These are phyloP conservation scores for Candida smagusa DNA, from an alignment of 1,139 yeast species.

Conservation along the genomic window DNA sequence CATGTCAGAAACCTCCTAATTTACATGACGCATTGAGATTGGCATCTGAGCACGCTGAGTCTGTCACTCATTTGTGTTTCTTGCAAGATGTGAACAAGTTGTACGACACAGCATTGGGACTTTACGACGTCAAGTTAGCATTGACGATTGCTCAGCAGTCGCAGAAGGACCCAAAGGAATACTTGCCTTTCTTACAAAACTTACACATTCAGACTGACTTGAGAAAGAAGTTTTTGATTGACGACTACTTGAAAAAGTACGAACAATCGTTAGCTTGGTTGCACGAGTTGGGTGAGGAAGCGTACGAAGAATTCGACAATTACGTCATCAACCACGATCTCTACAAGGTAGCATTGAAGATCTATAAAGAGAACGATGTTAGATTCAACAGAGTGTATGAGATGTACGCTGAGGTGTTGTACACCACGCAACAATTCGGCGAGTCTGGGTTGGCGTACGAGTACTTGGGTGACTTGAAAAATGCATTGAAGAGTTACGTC, in stretches of 20 bases:
- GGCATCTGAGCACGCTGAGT: slow-evolving; percentile 56
- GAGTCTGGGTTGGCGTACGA: slow-evolving; percentile 84
- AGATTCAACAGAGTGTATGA: slow-evolving; percentile 55
- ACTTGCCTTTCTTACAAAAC: slow-evolving; percentile 83
- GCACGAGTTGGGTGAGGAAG: slow-evolving; percentile 45
- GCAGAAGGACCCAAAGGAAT: slow-evolving; percentile 97
- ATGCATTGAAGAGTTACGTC: slow-evolving; percentile 69
- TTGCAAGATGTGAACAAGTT: slow-evolving; percentile 83
- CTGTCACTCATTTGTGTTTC: slow-evolving; percentile 82
- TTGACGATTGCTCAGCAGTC: slow-evolving; percentile 90
- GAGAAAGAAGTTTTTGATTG: slow-evolving; percentile 74
- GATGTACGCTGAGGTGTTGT: slow-evolving; percentile 61
- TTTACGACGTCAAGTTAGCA: slow-evolving; percentile 79
- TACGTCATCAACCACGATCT: slow-evolving; percentile 75
- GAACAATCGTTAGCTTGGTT: slow-evolving; percentile 70
- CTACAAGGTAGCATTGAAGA: slow-evolving; percentile 63
- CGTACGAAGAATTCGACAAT: slow-evolving; percentile 58
- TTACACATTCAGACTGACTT: slow-evolving; percentile 65
- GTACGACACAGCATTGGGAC: slow-evolving; percentile 75
- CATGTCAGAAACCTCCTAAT: slow-evolving; percentile 88
- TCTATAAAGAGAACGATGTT: slow-evolving; percentile 56
- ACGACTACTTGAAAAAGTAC: slow-evolving; percentile 67
- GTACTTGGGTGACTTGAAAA: slow-evolving; percentile 50
- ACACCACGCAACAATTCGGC: slow-evolving; percentile 49
- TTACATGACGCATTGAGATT: slow-evolving; percentile 67